A percentile compares a stretch with the other conserved stretches of the same genome.
phyloP scores from a whole-genome alignment of 2,329 filamentous ascomycete genomes.

The Alternaria longipes region DNA sequence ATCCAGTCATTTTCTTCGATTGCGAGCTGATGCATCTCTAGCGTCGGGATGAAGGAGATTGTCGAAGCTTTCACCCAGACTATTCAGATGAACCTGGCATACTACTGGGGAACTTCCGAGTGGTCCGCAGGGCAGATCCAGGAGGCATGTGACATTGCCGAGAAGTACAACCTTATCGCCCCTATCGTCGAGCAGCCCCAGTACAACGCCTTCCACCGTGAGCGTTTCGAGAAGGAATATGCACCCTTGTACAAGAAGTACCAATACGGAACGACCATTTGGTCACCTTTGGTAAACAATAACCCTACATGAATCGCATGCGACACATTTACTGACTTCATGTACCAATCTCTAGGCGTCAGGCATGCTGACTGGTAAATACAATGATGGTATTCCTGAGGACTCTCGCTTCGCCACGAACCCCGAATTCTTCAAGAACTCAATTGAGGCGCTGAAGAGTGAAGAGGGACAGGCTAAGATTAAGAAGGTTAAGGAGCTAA shows the following conservation, averaged over 20 bases:
- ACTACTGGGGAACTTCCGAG: slow-evolving; percentile 65
- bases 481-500: slow-evolving; percentile 66
- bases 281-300: slow-evolving; percentile 58
- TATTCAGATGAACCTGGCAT: slow-evolving; percentile 65
- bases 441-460: slow-evolving; percentile 61
- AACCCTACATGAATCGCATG: background rate
- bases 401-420: slow-evolving; percentile 69
- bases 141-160: slow-evolving; percentile 67
- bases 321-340: background rate
- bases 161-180: slow-evolving; percentile 70
- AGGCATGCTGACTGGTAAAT: slow-evolving; percentile 69
- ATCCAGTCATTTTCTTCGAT: no score
- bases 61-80: slow-evolving; percentile 64
- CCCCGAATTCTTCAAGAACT: slow-evolving; percentile 66
- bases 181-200: slow-evolving; percentile 65
- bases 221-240: slow-evolving; percentile 70
- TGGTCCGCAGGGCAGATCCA: slow-evolving; percentile 68
- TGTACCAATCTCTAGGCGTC: slow-evolving; percentile 46
- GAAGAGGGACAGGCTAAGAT: slow-evolving; percentile 63
- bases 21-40: slow-evolving; percentile 24
- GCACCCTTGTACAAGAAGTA: slow-evolving; percentile 65
- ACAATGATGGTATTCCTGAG: slow-evolving; percentile 69
- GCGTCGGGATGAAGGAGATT: slow-evolving; percentile 70
- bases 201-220: slow-evolving; percentile 69
- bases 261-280: slow-evolving; percentile 66